Percentiles rank a stretch among this genome's conserved stretches.
Conservation (phyloP, 2,329 filamentous ascomycete species). For the Microthyrium microscopicum region DNA sequence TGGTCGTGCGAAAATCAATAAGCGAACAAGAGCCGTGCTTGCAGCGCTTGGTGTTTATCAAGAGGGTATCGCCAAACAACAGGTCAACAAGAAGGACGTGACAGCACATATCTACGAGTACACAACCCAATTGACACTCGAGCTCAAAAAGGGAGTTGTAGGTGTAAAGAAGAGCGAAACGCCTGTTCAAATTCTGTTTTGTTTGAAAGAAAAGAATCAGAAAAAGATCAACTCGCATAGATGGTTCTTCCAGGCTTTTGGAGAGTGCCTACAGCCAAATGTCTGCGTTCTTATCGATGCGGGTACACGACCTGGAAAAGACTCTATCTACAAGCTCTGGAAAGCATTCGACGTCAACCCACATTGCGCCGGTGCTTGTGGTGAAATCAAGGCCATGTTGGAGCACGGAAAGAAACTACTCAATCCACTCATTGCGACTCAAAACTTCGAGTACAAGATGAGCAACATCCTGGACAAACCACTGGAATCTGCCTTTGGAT, state of each 20-base stretch:
- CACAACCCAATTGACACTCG: conserved; percentile 70
- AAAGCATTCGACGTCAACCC: conserved; percentile 96
- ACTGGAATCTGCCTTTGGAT: conserved; percentile 90
- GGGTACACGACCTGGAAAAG: conserved; percentile 82
- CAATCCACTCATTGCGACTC: conserved; percentile 86
- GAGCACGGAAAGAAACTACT: conserved; percentile 72
- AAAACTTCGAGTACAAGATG: conserved; percentile 99
- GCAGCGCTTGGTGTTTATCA: conserved; percentile 94
- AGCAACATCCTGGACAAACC: conserved; percentile 98
- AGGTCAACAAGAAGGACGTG: conserved; percentile 91
- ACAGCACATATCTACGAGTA: conserved; percentile 95
- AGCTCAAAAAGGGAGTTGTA: conserved; percentile 81
- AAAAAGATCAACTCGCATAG: conserved; percentile 99
- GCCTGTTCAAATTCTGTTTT: conserved; percentile 93
- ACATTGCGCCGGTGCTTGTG: conserved; percentile 93
- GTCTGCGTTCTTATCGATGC: conserved; percentile 94
- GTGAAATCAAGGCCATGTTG: conserved; percentile 98
- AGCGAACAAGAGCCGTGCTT: conserved; percentile 71
- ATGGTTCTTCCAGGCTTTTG: conserved; percentile 98
- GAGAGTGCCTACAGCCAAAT: conserved; percentile 79
- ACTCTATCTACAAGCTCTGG: conserved; percentile 96
- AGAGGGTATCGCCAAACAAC: conserved; percentile 94
- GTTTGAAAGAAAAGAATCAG: conserved; percentile 97
- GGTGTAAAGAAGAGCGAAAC: conserved; percentile 67
- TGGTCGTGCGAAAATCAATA: conserved; percentile 92